These are phyloP conservation scores for Sporothrix mexicana DNA, from an alignment of 2,329 filamentous ascomycete genomes.

Conservation along the genomic window DNA sequence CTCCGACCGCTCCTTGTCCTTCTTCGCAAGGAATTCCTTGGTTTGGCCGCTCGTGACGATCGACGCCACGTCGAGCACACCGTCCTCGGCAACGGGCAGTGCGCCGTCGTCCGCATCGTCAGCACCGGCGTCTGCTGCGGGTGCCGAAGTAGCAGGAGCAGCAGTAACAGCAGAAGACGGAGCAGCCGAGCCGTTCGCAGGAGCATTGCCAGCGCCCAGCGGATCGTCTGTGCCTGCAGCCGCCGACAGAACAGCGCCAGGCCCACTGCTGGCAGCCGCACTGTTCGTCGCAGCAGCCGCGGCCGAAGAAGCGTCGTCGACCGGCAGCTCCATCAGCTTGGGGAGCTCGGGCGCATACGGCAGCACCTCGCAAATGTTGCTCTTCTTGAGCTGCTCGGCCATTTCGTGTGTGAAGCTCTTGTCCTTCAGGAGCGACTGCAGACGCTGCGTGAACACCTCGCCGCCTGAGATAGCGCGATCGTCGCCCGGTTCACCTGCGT, in stretches of 20 bases:
- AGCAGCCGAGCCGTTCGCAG: too few relatives aligned
- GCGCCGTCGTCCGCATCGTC: constrained; percentile 47
- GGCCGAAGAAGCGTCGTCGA: constrained; percentile 43
- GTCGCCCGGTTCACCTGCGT: constrained; percentile 31
- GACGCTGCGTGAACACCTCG: constrained; percentile 78
- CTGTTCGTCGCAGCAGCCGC: constrained; percentile 36
- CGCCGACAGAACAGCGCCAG: constrained; percentile 37
- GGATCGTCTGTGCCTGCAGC: constrained; percentile 41
- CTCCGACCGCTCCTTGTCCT: constrained; percentile 78
- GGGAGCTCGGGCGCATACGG: constrained; percentile 57
- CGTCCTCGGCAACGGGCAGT: constrained; percentile 60
- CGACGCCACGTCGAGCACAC: constrained; percentile 81
- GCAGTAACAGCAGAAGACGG: not conserved
- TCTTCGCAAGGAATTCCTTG: constrained; percentile 80
- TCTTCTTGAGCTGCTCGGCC: constrained; percentile 73
- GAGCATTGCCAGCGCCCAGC: not conserved
- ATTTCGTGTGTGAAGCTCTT: constrained; percentile 68
- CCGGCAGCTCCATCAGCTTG: constrained; percentile 57
- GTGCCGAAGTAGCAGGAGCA: constrained; percentile 38
- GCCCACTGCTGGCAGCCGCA: constrained; percentile 47
- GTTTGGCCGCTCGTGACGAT: constrained; percentile 84
- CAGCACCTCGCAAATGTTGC: constrained; percentile 69
- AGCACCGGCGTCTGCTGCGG: constrained; percentile 38
- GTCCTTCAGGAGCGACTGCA: constrained; percentile 68
- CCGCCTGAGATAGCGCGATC: constrained; percentile 72